Evolutionary conservation across 2,329 filamentous ascomycete genomes (phyloP).

Genomic region (Xylariales sp.): DNA sequence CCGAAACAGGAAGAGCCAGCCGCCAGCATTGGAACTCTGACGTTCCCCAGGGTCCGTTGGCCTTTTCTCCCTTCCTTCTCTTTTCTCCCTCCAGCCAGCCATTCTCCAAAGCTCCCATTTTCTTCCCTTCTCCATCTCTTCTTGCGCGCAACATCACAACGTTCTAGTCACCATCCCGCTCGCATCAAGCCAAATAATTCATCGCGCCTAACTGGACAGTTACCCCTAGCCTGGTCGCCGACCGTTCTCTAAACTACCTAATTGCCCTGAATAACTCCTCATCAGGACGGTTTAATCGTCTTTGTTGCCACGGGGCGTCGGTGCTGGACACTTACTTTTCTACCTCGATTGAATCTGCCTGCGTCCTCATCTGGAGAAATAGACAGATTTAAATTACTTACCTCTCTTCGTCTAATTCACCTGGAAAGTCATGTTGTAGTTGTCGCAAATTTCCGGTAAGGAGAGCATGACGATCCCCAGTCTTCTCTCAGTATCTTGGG

Average conservation of each 20-base stretch:
- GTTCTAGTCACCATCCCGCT: no score
- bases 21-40: not conserved
- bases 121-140: slow-evolving; percentile 1
- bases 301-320: no score
- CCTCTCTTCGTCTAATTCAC: not conserved
- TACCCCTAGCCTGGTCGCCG: no score
- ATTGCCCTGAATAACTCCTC: no score
- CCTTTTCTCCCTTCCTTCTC: slow-evolving; percentile 1
- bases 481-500: slow-evolving; percentile 6
- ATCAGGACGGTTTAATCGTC: no score
- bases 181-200: no score
- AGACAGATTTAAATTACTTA: slow-evolving; percentile 1
- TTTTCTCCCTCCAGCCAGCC: not conserved
- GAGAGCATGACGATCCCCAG: slow-evolving; percentile 9
- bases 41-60: not conserved
- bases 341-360: not conserved
- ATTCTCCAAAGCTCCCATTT: slow-evolving; percentile 2
- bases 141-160: not conserved
- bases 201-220: no score
- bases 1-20: not conserved
- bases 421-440: slow-evolving; percentile 11
- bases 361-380: not conserved
- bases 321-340: not conserved
- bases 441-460: slow-evolving; percentile 9
- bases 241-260: no score